These are phyloP conservation scores for Paramecium primaurelia DNA, from an alignment of 73 alveolate species.

Conservation along the genomic window DNA sequence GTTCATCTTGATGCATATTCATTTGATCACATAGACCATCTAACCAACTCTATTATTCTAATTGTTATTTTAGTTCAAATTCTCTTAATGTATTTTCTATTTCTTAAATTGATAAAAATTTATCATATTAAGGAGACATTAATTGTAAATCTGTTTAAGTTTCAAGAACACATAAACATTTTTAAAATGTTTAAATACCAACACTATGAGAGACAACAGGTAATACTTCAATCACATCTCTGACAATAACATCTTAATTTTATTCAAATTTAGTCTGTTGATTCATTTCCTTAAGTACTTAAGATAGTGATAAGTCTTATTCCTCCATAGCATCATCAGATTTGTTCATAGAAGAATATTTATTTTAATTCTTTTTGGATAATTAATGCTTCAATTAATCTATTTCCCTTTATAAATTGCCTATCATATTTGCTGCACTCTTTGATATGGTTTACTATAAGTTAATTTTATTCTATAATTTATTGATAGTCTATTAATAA, in stretches of 20 bases:
- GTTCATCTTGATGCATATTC: neutral
- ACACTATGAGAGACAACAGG: neutral
- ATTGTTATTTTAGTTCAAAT: neutral
- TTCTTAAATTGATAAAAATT: neutral
- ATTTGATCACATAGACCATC: neutral
- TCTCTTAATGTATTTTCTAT: neutral
- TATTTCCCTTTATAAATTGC: neutral
- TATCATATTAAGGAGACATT: constrained; percentile 11
- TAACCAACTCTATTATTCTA: neutral
- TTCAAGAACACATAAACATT: neutral
- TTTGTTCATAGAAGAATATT: neutral
- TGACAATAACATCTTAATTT: constrained; percentile 23
- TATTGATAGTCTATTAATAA: neutral
- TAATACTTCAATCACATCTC: constrained; percentile 6
- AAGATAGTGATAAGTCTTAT: neutral
- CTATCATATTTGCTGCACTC: neutral
- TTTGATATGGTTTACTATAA: neutral
- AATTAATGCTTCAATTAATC: neutral
- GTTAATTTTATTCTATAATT: neutral
- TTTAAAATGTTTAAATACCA: neutral
- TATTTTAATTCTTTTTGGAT: neutral
- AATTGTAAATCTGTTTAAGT: neutral
- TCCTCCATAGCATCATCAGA: neutral
- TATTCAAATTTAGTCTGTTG: neutral
- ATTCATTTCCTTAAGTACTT: neutral